Evolutionary conservation across 306 rosid species (phyloP), one percentile per base, ranked within the genome.

Genomic region (Geum urbanum): DNA sequence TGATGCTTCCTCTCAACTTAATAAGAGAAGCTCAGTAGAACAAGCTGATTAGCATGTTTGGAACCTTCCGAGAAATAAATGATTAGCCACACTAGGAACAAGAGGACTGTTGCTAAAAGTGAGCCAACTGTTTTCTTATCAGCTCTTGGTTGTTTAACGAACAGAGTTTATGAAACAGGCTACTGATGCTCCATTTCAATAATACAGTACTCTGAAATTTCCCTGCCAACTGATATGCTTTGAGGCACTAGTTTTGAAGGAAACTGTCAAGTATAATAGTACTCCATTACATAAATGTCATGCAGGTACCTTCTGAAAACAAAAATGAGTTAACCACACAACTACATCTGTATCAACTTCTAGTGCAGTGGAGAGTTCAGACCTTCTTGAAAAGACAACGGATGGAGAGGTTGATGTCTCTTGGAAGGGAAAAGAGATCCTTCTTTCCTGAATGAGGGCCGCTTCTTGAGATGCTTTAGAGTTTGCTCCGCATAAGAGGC

Each of bases 311-410:
- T n/a, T 2, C 40, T 13, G 22, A n/a, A 43, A 43, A 61, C 5
- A 9, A 19, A 7, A 18, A 27, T 15, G 9, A 6, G 15, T 9
- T 18, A 52, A 51, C 1, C 16, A 22, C 18, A 48, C n/a, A 6
- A 22, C 5, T 11, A 9, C 43, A 18, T 52, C 62, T 57, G 44
- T 66, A n/a, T 32, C 12, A 22, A 57, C 72, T 78, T 73, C 76
- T 83, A 87, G 27, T 81, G 80, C 43, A 78, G 9, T 8, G 96
- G 98, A 48, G 98, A 92, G 81, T 84, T 82, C 76, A 92, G 91
- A 69, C 86, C 94, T 79, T 88, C 96, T 76, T 86, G 96, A 56
- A 76, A 81, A 69, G 96, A 89, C 84, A 90, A 55, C 7, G 98
- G 80, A 73, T 82, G 85, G 66, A 86, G 80, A 48, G 95, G 67